Evolutionary conservation across 768 basidiomycete species (phyloP).

Genomic region (Boletus vinaceobasis): DNA sequence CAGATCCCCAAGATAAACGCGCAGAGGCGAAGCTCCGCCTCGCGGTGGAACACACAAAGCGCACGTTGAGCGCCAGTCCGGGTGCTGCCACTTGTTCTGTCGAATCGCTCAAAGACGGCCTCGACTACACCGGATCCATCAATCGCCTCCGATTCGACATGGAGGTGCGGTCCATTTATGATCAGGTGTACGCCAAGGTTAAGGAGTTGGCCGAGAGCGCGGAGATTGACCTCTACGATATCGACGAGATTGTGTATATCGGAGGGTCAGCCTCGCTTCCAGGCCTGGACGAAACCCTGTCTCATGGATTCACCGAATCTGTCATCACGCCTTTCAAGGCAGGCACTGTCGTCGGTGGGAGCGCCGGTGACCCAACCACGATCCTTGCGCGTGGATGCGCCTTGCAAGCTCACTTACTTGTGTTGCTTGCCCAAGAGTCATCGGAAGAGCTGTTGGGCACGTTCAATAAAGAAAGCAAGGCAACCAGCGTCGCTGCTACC

Average conservation of each 20-base stretch:
- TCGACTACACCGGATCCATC: constrained; percentile 79
- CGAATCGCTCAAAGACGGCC: constrained; percentile 90
- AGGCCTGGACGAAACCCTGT: constrained; percentile 62
- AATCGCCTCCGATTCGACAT: constrained; percentile 58
- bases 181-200: constrained; percentile 49
- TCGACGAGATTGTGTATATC: constrained; percentile 79
- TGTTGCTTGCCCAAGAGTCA: constrained; percentile 44
- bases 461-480: constrained; percentile 43
- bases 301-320: constrained; percentile 55
- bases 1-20: constrained; percentile 62
- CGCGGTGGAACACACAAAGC: constrained; percentile 92
- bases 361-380: constrained; percentile 73
- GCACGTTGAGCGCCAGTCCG: constrained; percentile 82
- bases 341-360: constrained; percentile 68
- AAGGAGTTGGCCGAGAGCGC: constrained; percentile 49
- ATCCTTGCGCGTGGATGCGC: constrained; percentile 76
- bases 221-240: constrained; percentile 57
- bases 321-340: constrained; percentile 63
- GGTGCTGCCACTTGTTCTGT: constrained; percentile 90
- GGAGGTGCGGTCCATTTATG: constrained; percentile 59
- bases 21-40: constrained; percentile 92
- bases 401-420: constrained; percentile 64
- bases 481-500: constrained; percentile 51
- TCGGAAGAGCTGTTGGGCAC: constrained; percentile 50
- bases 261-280: constrained; percentile 74